These are phyloP conservation scores for Naganishia cerealis DNA, from an alignment of 1,284 basidiomycete species.

Conservation along the genomic window DNA sequence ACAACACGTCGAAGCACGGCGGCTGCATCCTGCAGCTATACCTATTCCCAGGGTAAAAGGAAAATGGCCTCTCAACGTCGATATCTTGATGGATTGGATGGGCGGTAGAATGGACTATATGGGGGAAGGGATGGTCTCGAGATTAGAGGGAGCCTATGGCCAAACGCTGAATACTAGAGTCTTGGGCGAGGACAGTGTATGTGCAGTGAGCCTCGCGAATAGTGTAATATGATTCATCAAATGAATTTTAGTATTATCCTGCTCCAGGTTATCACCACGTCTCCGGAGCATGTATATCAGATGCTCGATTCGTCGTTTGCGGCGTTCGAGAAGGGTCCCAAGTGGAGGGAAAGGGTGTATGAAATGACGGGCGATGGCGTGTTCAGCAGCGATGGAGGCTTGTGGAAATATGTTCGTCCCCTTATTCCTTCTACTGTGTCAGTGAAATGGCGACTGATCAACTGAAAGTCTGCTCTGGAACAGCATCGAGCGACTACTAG, in stretches of 20 bases:
- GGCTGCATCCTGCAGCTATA: constrained; percentile 25
- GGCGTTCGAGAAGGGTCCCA: constrained; percentile 42
- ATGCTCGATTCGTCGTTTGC: constrained; percentile 37
- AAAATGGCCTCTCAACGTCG: constrained; percentile 44
- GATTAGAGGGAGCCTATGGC: constrained; percentile 40
- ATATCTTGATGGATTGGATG: constrained; percentile 45
- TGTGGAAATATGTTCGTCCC: constrained; percentile 38
- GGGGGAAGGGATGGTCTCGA: constrained; percentile 43
- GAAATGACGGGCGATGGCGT: constrained; percentile 53
- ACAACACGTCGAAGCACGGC: neutral
- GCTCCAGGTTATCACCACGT: constrained; percentile 25
- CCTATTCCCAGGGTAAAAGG: constrained; percentile 41
- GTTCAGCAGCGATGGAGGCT: constrained; percentile 52
- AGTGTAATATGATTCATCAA: neutral
- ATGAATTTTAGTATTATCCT: neutral
- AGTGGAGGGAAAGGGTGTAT: constrained; percentile 50
- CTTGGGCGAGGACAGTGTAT: constrained; percentile 46
- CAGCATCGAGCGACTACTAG: constrained; percentile 49
- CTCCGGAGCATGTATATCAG: constrained; percentile 36
- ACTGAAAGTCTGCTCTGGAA: neutral
- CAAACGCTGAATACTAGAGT: constrained; percentile 46
- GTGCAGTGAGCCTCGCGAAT: constrained; percentile 21
- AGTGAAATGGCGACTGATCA: neutral
- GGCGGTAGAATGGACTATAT: constrained; percentile 45
- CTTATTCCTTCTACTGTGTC: neutral